Evolutionary conservation across 306 rosid species (phyloP), one percentile per base, ranked within the genome.

Genomic region (Mimosa pudica): DNA sequence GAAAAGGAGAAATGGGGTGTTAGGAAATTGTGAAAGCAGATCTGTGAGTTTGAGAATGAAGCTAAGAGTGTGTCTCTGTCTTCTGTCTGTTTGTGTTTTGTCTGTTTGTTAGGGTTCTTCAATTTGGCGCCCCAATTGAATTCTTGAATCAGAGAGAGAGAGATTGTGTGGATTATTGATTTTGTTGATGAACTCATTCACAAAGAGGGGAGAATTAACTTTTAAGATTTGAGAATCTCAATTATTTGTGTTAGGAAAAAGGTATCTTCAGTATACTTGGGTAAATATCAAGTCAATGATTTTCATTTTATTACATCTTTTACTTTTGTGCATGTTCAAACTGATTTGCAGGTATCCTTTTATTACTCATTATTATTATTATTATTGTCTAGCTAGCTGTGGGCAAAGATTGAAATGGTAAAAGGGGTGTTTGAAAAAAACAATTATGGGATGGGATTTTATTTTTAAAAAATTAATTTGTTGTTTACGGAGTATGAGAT

Each of bases 121-220:
- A 38, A 49, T 32, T 86, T 86, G 89, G 86, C 86, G 83, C 86
- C 80, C 62, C 77, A 76, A 10, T 64, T 74, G 77, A 66, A 77
- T 4, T 71, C 58, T 82, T 72, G 84, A 79, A 85, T 71, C 60
- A 13, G 18, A 51, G 57, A 0, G 57, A 52, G 72, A 8, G 46
- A 7, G 66, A 20, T n/a, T n/a, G n/a, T n/a, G n/a, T n/a, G n/a
- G n/a, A n/a, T n/a, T 24, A 10, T 61, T 30, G 41, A 24, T 61
- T 30, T 61, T 2, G 66, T 0, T 30, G 65, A 20, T 0, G 71
- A 35, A 66, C 24, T 9, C 71, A 41, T 66, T 17, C 11, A 66
- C 17, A n/a, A n/a, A n/a, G n/a, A n/a, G n/a, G n/a, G n/a, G n/a
- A n/a, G n/a, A n/a, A 8, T 18, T 58, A 18, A 30, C 9, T 18